Evolutionary conservation across 352 stramenopile species (phyloP), one percentile per base, ranked within the genome.

Genomic region (Phytophthora citrophthora): DNA sequence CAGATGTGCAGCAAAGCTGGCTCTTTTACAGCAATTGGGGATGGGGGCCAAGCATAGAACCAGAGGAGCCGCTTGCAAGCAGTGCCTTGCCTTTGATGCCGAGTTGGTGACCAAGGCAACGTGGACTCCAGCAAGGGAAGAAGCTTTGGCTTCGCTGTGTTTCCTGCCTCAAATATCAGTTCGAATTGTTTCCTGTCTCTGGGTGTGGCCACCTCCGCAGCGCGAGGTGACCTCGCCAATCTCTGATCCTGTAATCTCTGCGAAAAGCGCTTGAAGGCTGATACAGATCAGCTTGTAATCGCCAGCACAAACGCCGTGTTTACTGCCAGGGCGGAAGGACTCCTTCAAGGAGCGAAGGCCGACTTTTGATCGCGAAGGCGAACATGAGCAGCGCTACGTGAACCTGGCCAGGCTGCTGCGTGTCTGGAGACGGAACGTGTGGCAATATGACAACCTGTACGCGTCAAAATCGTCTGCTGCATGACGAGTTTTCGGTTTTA

Each of bases 231-330:
- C 29, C 29, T 10, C 29, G 29, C 29, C 29, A 10, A 34, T 34
- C 9, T 61, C 44, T 63, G 58, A 54, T 54, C 11, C 47, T 65
- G 39, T 44, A 50, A 56, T 56, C 31, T 61, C 54, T 63, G 54
- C 31, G 44, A 57, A 45, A 57, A 53, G 24, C 29, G 34, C 43
- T 29, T 31, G 24, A 27, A 48, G 50, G 31, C 20, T 48, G 53
- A 13, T 18, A n/a, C 41, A 13, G 34, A 54, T 38, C 32, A 54
- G n/a, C 13, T 24, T 9, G n/a, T 11, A 20, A 45, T 45, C 16
- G 29, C 8, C 29, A 13, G 16, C 39, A 6, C 9, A 15, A 57
- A 49, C 20, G 59, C 59, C 51, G 59, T 61, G 59, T 67, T 67
- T 29, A 10, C 18, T 38, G 24, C 32, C 32, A 18, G 39, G 49